Conservation (phyloP, 345 rosid genomes). For the Litchi chinensis region DNA sequence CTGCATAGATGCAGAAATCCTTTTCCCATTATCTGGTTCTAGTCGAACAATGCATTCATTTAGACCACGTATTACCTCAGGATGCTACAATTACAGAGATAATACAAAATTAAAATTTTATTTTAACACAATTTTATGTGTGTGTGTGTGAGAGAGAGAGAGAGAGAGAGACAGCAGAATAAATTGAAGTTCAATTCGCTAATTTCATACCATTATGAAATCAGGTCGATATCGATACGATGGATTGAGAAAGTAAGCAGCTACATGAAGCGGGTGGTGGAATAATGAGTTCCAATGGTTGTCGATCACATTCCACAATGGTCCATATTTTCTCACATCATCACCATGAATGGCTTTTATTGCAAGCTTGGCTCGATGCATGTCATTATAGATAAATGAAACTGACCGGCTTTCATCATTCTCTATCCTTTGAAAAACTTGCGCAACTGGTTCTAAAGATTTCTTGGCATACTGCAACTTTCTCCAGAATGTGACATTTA, state of each 20-base stretch:
- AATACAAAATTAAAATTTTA: constrained; percentile 12
- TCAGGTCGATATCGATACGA: constrained; percentile 75
- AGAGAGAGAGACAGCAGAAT: neutral
- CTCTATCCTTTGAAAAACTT: constrained; percentile 56
- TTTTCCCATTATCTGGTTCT: constrained; percentile 69
- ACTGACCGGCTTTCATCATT: constrained; percentile 47
- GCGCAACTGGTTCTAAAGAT: constrained; percentile 68
- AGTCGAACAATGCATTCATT: constrained; percentile 88
- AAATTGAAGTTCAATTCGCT: constrained; percentile 4
- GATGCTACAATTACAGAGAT: constrained; percentile 47
- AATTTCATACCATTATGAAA: constrained; percentile 62
- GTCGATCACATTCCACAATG: constrained; percentile 82
- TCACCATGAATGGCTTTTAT: constrained; percentile 60
- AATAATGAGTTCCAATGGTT: constrained; percentile 68
- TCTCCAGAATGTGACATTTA: constrained; percentile 69
- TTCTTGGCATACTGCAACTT: constrained; percentile 60
- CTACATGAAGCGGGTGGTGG: constrained; percentile 84
- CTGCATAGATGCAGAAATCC: constrained; percentile 89
- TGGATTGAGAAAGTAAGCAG: constrained; percentile 93
- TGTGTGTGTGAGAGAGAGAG: neutral
- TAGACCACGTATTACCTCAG: constrained; percentile 81
- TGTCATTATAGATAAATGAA: constrained; percentile 60
- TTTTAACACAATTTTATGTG: neutral
- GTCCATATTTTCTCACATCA: constrained; percentile 68
- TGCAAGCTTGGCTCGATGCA: constrained; percentile 61